phyloP scores from a whole-genome alignment of 2,329 filamentous ascomycete species.

The Pseudogymnoascus sp. region DNA sequence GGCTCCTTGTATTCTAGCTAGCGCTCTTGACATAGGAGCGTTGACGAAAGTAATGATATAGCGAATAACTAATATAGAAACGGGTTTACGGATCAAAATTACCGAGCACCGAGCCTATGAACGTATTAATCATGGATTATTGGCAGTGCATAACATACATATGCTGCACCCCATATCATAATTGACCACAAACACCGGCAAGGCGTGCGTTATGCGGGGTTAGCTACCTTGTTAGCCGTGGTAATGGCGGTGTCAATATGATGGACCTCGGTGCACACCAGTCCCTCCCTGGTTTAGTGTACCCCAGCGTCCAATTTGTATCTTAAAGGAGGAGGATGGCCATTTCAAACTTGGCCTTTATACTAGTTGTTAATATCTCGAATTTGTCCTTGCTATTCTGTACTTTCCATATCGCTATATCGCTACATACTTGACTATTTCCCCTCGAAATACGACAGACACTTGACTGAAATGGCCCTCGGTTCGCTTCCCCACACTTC shows the following conservation, averaged over 20 bases:
- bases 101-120: background rate
- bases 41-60: conserved; percentile 6
- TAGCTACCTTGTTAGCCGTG: background rate
- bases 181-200: background rate
- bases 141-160: background rate
- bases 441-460: background rate
- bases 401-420: background rate
- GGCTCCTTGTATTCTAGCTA: conserved; percentile 7
- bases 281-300: background rate
- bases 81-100: background rate
- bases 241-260: background rate
- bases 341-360: background rate
- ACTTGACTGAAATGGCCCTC: background rate
- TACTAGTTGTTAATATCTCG: background rate
- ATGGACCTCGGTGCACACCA: background rate
- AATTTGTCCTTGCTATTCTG: background rate
- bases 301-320: background rate
- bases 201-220: background rate
- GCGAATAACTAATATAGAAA: background rate
- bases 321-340: background rate
- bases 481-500: conserved; percentile 6
- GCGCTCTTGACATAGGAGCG: background rate
- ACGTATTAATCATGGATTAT: background rate
- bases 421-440: background rate
- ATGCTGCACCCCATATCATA: background rate